Base-by-base conservation (phyloP, 164 flowering plant species). In the Houttuynia cordata region DNA sequence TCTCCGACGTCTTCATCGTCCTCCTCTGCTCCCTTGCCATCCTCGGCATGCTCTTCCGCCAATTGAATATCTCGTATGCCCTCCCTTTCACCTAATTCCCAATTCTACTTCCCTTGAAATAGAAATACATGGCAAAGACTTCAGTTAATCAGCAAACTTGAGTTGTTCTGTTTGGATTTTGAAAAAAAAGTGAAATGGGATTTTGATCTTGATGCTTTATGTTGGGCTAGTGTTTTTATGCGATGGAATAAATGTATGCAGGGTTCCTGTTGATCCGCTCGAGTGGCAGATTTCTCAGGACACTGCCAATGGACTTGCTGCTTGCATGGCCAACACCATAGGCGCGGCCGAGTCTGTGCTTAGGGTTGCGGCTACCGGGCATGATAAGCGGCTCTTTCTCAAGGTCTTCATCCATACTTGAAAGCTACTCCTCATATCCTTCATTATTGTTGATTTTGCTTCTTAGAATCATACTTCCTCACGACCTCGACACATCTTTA, bases 231-330 rank as follows among this genome's bases (percentile, higher is more conserved):
- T 9, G 40, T 14, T 25, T 17, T 60, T 49, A 24, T 49, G 14
- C 12, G 39, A 52, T 24, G 19, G 14, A 1, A 18, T 54, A 24
- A 50, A 47, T 50, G 39, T 30, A 19, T 45, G n/a, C 51, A 91
- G 97, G 75, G 99, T 88, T 7, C 99, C 97, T 1, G 96, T 94
- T 37, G 99, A 94, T 75, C 99, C 99, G 15, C 79, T 94, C 0
- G 97, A 94, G 66, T 94, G 99, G 99, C 99, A 94, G 74, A 85
- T 94, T 14, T 91, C 96, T 21, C 99, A 94, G 68, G 96, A 94
- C 58, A 68, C 94, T 24, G 97, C 97, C 0, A 87, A 77, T 64
- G 73, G 76, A 56, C 57, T 85, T 40, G 73, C 84, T 58, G 97
- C 96, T 0, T 79, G 93, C 68, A 67, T 86, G 61, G 99, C 95